Conservation (phyloP, 2,329 filamentous ascomycete genomes). For the Massarina eburnea region DNA sequence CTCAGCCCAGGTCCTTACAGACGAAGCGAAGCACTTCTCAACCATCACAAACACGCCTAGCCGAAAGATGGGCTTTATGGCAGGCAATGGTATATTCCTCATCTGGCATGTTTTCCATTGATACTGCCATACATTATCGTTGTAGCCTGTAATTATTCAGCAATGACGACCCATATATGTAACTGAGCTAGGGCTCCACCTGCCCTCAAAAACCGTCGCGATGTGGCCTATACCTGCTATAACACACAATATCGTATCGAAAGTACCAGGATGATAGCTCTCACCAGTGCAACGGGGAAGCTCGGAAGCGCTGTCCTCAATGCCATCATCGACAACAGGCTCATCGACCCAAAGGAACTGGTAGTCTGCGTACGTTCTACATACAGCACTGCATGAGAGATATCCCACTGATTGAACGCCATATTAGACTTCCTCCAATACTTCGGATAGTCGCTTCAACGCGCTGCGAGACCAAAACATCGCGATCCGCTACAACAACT, state of each 20-base stretch:
- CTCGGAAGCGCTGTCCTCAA: constrained; percentile 48
- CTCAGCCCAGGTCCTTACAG: too few relatives aligned
- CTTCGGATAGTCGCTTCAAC: constrained; percentile 23
- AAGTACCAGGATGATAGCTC: constrained; percentile 32
- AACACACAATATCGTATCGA: not conserved
- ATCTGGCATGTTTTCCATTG: too few relatives aligned
- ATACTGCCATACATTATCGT: not conserved
- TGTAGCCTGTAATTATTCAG: not conserved
- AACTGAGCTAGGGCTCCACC: not conserved
- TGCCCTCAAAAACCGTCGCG: not conserved
- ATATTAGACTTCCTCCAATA: constrained; percentile 23
- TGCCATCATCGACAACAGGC: constrained; percentile 45
- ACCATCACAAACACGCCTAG: too few relatives aligned
- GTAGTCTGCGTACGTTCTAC: constrained; percentile 36
- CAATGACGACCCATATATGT: not conserved
- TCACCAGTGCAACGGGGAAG: constrained; percentile 50
- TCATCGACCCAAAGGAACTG: constrained; percentile 42
- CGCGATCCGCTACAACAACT: constrained; percentile 42
- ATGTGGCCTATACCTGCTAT: not conserved
- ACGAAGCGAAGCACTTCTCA: too few relatives aligned
- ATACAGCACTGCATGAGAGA: not conserved
- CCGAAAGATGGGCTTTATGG: too few relatives aligned
- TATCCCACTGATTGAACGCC: constrained; percentile 7
- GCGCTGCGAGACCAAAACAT: constrained; percentile 34
- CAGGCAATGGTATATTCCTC: too few relatives aligned